A percentile compares a stretch with the other conserved stretches of the same genome.
Conservation (phyloP, 257 asterid genomes). For the Solanum virginianum region DNA sequence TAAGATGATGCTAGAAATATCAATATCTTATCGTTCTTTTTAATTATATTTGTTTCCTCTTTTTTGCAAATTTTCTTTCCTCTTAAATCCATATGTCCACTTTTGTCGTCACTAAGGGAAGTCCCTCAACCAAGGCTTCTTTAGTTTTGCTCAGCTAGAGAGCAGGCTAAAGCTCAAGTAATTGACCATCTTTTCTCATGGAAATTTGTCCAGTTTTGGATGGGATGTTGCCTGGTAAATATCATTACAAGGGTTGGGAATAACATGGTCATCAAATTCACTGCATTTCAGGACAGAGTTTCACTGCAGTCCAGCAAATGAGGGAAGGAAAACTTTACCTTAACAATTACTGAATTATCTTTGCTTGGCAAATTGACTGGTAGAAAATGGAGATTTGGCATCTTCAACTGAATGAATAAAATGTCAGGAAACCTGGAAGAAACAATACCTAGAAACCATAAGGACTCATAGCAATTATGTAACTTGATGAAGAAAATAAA, state of each 20-base stretch:
- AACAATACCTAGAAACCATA: constrained; percentile 1
- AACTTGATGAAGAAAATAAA: neutral
- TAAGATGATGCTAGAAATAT: neutral
- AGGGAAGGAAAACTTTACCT: constrained; percentile 28
- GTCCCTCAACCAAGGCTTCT: neutral
- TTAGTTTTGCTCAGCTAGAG: neutral
- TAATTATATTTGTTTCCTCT: neutral
- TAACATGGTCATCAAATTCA: neutral
- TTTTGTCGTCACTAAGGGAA: neutral
- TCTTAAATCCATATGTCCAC: neutral
- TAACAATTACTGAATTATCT: constrained; percentile 59
- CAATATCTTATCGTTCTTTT: neutral
- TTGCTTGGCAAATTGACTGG: constrained; percentile 87
- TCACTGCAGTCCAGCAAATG: neutral
- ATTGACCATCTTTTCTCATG: neutral
- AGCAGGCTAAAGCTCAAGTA: neutral
- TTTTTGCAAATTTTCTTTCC: neutral
- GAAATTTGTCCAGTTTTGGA: neutral
- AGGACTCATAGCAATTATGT: neutral
- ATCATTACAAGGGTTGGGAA: neutral
- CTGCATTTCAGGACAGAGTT: neutral
- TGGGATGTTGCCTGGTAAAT: neutral
- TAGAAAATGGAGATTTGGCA: constrained; percentile 94
- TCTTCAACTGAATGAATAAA: constrained; percentile 49
- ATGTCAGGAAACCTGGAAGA: constrained; percentile 72